Evolutionary conservation across 371 early-diverging fungal genomes (phyloP).

Genomic region (Mortierella sp.): DNA sequence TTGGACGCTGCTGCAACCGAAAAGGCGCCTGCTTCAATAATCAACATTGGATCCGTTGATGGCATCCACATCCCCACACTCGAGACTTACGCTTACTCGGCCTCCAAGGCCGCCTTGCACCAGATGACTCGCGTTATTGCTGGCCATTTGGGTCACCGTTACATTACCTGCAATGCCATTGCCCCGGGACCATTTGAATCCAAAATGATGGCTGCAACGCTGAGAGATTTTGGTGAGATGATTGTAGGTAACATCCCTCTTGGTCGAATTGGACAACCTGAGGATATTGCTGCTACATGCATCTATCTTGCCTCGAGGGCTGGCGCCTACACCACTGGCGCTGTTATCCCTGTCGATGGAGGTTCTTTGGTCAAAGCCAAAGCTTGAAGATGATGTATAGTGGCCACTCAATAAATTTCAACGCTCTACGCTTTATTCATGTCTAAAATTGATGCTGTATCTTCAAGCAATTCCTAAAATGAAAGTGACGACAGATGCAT

Average conservation of each 20-base stretch:
- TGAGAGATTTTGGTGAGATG: conserved; percentile 67
- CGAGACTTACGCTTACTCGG: conserved; percentile 82
- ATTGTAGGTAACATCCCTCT: conserved; percentile 74
- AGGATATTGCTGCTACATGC: conserved; percentile 91
- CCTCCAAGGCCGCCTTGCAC: conserved; percentile 86
- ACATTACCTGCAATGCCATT: conserved; percentile 89
- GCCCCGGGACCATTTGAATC: conserved; percentile 93
- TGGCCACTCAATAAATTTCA: neutral
- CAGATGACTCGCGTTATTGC: conserved; percentile 81
- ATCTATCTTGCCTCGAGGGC: conserved; percentile 85
- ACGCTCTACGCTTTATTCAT: too few relatives aligned
- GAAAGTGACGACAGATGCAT: too few relatives aligned
- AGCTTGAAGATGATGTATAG: conserved; percentile 24
- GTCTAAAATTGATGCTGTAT: too few relatives aligned
- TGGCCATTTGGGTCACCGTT: conserved; percentile 68
- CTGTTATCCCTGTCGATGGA: conserved; percentile 89
- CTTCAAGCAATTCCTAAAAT: too few relatives aligned
- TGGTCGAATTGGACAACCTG: conserved; percentile 83
- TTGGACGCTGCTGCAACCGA: conserved; percentile 75
- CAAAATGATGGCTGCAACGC: conserved; percentile 87
- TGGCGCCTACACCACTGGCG: conserved; percentile 87
- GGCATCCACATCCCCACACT: conserved; percentile 70
- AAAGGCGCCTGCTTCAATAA: conserved; percentile 73
- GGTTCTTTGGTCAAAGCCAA: conserved; percentile 70
- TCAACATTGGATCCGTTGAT: conserved; percentile 90